Percentiles rank a stretch among this genome's conserved stretches.
Evolutionary conservation across 495 filamentous ascomycete species (phyloP).

Genomic region (Aspergillus panamensis): DNA sequence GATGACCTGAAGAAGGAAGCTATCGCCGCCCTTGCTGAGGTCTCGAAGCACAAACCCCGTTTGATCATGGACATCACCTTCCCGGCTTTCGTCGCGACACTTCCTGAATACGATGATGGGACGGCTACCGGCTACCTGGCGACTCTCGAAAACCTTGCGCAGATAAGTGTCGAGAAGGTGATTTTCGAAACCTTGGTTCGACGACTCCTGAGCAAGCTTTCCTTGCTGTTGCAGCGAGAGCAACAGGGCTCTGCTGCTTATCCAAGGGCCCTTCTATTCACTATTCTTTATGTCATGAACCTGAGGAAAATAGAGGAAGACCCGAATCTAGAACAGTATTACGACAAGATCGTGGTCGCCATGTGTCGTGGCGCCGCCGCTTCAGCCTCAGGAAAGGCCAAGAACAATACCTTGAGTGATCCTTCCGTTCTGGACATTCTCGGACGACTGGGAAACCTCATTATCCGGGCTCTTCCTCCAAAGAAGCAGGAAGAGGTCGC

Average conservation of each 20-base stretch:
- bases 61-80: conserved; percentile 69
- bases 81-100: conserved; percentile 66
- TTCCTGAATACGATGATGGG: conserved; percentile 57
- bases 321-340: conserved; percentile 54
- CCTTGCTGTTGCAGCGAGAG: conserved; percentile 53
- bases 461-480: conserved; percentile 51
- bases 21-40: conserved; percentile 58
- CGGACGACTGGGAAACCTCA: conserved; percentile 60
- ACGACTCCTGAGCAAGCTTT: conserved; percentile 63
- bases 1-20: conserved; percentile 60
- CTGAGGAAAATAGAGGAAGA: conserved; percentile 49
- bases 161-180: conserved; percentile 60
- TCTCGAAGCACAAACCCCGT: conserved; percentile 64
- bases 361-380: conserved; percentile 46
- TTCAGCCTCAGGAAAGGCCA: conserved; percentile 37
- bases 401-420: conserved; percentile 49
- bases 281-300: conserved; percentile 62
- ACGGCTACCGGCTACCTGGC: conserved; percentile 46
- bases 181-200: conserved; percentile 68
- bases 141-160: conserved; percentile 64
- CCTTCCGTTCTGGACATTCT: conserved; percentile 56
- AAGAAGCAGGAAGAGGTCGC: conserved; percentile 55
- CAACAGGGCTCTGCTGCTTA: conserved; percentile 50
- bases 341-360: conserved; percentile 55
- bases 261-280: conserved; percentile 57